Percentiles rank a stretch among this genome's conserved stretches.
phyloP scores from a whole-genome alignment of 2,329 filamentous ascomycete genomes.

The Didymella lethalis region DNA sequence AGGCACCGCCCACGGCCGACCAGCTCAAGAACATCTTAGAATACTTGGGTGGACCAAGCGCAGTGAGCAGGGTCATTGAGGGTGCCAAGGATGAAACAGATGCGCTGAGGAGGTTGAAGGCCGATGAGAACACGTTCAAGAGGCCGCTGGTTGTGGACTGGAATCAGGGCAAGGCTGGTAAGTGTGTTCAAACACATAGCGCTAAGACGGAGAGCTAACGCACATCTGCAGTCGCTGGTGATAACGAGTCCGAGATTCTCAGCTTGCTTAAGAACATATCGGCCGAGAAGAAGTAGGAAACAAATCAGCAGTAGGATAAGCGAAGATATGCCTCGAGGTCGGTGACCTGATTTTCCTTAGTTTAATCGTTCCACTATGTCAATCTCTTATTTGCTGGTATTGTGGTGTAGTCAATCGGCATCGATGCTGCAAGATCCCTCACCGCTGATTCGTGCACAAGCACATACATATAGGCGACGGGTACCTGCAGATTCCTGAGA shows the following conservation, averaged over 20 bases:
- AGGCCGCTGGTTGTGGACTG: conserved; percentile 87
- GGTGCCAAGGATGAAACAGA: conserved; percentile 78
- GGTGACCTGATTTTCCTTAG: not conserved
- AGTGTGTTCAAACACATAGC: conserved; percentile 23
- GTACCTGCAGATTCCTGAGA: conserved; percentile 25
- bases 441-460: conserved; percentile 13
- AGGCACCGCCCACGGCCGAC: conserved; percentile 78
- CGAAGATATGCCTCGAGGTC: not conserved
- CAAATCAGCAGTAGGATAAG: not conserved
- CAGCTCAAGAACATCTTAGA: conserved; percentile 85
- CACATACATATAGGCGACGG: conserved; percentile 22
- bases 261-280: conserved; percentile 73
- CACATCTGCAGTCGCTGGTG: conserved; percentile 65
- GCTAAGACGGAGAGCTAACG: conserved; percentile 9
- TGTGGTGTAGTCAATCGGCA: not conserved
- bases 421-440: conserved; percentile 1
- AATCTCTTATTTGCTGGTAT: not conserved
- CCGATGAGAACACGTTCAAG: conserved; percentile 72
- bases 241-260: conserved; percentile 87
- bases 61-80: conserved; percentile 71
- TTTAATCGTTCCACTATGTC: not conserved
- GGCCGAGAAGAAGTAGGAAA: conserved; percentile 17
- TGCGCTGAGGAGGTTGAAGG: conserved; percentile 79
- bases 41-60: conserved; percentile 70
- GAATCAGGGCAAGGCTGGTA: conserved; percentile 84